Conservation (phyloP, 116 monocot species). For the Posidonia oceanica region DNA sequence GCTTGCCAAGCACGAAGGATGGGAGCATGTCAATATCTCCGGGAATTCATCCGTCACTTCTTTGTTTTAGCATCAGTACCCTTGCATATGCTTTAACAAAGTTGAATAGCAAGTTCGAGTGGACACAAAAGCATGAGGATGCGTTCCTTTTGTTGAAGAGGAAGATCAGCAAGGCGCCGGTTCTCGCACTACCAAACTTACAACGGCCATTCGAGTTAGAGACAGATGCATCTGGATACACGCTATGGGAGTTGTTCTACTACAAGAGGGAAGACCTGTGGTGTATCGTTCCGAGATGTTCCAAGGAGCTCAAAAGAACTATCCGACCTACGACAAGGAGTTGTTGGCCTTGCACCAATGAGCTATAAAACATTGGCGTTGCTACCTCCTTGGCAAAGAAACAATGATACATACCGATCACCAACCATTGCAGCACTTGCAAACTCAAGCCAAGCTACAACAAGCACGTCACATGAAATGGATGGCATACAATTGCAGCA, state of each 20-base stretch:
- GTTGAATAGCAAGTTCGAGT: not conserved
- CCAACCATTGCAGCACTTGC: not conserved
- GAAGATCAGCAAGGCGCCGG: not conserved
- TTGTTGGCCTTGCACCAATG: conserved; percentile 2
- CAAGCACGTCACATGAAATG: not conserved
- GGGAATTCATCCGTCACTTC: not conserved
- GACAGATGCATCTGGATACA: not conserved
- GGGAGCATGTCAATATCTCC: not conserved
- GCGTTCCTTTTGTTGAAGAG: not conserved
- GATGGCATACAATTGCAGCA: not conserved
- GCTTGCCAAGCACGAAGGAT: not conserved
- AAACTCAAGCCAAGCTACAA: not conserved
- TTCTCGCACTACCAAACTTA: not conserved
- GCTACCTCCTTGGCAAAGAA: not conserved
- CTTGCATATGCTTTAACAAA: not conserved
- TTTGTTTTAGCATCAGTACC: not conserved
- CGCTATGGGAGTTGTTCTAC: not conserved
- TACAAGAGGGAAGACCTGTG: not conserved
- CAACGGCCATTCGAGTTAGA: not conserved
- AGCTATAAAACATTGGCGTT: conserved; percentile 2
- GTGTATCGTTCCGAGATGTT: conserved; percentile 4
- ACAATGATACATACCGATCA: not conserved
- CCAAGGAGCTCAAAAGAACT: not conserved
- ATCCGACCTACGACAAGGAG: conserved; percentile 3
- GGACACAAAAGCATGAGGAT: not conserved